Percentiles rank a stretch among this genome's conserved stretches.
Conservation (phyloP, 805 yeast genomes). For the Wickerhamiella bombiphila region DNA sequence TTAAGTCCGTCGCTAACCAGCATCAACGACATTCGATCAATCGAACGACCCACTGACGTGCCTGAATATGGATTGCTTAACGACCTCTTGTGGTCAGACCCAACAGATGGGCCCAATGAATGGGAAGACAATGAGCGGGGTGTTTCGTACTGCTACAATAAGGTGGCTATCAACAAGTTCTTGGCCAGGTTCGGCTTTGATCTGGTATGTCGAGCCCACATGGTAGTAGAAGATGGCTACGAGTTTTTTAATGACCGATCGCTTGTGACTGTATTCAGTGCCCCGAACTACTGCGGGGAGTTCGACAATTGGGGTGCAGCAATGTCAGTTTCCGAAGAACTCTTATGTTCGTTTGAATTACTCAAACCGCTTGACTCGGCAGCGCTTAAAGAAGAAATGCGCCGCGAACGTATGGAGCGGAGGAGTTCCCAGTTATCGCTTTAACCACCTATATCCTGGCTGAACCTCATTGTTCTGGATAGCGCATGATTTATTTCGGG, state of each 20-base stretch:
- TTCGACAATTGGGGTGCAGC: conserved; percentile 96
- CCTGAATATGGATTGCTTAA: conserved; percentile 70
- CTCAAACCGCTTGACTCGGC: conserved; percentile 87
- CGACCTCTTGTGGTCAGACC: conserved; percentile 74
- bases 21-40: conserved; percentile 59
- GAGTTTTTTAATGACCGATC: conserved; percentile 62
- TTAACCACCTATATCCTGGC: no score
- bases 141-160: conserved; percentile 64
- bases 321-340: conserved; percentile 88
- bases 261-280: conserved; percentile 57
- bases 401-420: conserved; percentile 67
- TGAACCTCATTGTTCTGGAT: no score
- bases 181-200: conserved; percentile 62
- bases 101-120: conserved; percentile 67
- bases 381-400: conserved; percentile 86
- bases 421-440: conserved; percentile 23
- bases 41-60: conserved; percentile 72
- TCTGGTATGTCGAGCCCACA: conserved; percentile 71
- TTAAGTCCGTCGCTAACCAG: conserved; percentile 58
- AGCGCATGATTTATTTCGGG: no score
- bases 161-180: conserved; percentile 67
- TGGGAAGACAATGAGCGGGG: conserved; percentile 86
- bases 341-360: conserved; percentile 82
- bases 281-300: conserved; percentile 72
- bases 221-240: conserved; percentile 76